Conservation (phyloP, 225 moss, liverwort and hornwort species). For the Bryum argenteum region DNA sequence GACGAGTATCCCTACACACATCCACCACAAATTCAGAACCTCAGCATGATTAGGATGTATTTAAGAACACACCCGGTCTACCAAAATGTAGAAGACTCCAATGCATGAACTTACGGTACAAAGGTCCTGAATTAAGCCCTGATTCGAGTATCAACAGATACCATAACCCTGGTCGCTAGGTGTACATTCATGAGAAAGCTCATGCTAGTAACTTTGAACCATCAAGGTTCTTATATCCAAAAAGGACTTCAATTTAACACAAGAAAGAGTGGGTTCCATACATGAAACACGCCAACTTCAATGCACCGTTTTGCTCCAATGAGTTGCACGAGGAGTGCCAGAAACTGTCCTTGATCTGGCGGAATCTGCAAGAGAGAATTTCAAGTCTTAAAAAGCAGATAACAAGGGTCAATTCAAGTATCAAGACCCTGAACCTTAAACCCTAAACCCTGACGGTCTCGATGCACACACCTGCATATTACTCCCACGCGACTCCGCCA, state of each 20-base stretch:
- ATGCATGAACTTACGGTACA: too few relatives aligned
- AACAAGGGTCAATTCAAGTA: neutral
- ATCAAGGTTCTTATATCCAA: too few relatives aligned
- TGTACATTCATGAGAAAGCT: too few relatives aligned
- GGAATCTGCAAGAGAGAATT: conserved; percentile 57
- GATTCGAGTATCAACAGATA: too few relatives aligned
- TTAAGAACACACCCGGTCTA: too few relatives aligned
- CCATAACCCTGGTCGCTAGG: too few relatives aligned
- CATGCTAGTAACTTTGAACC: too few relatives aligned
- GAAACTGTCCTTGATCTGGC: conserved; percentile 87
- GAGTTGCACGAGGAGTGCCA: conserved; percentile 86
- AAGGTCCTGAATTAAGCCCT: too few relatives aligned
- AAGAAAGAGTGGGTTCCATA: conserved; percentile 36
- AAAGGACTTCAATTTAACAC: too few relatives aligned
- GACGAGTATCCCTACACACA: conserved; percentile 88
- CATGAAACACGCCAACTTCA: conserved; percentile 94
- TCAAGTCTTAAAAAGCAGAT: neutral
- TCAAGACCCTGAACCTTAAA: conserved; percentile 16
- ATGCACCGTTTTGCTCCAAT: conserved; percentile 91
- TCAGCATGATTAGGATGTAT: neutral
- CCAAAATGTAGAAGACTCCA: too few relatives aligned
- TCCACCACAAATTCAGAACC: neutral
- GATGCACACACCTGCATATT: conserved; percentile 68
- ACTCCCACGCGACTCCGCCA: conserved; percentile 56
- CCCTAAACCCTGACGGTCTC: conserved; percentile 2